These are phyloP conservation scores for Penicillium egyptiacum DNA, from an alignment of 495 filamentous ascomycete species.

Conservation along the genomic window DNA sequence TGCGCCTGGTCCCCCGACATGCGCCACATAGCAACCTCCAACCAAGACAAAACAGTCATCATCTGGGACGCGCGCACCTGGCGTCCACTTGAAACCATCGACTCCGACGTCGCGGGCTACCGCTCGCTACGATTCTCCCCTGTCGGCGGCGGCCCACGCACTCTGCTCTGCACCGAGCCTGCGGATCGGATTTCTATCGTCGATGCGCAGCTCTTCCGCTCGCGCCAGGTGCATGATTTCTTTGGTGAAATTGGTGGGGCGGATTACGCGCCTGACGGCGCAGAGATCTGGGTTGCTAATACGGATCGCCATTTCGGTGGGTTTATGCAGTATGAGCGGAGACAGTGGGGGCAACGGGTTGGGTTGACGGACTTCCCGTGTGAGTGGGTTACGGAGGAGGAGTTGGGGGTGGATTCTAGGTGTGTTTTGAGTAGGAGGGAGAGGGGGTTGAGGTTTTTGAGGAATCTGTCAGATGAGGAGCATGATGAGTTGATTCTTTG, in stretches of 20 bases:
- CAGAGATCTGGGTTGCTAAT: constrained; percentile 70
- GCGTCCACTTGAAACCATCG: constrained; percentile 61
- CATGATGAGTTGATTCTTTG: constrained; percentile 39
- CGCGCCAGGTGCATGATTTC: constrained; percentile 75
- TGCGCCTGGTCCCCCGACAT: constrained; percentile 92
- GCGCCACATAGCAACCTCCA: constrained; percentile 83
- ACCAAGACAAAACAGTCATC: constrained; percentile 80
- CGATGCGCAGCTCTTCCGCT: constrained; percentile 65
- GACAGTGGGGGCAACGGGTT: constrained; percentile 42
- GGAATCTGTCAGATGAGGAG: constrained; percentile 37
- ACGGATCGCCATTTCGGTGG: constrained; percentile 75
- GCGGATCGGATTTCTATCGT: constrained; percentile 81
- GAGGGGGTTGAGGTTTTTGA: constrained; percentile 35
- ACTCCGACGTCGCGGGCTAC: constrained; percentile 75
- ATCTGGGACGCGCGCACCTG: constrained; percentile 85
- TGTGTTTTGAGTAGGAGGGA: constrained; percentile 37
- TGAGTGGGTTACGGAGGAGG: constrained; percentile 41
- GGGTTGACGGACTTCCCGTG: constrained; percentile 33
- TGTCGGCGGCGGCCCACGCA: constrained; percentile 67
- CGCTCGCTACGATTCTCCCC: constrained; percentile 81
- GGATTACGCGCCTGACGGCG: constrained; percentile 69
- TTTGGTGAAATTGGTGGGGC: constrained; percentile 85
- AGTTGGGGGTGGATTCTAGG: constrained; percentile 37
- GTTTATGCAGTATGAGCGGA: constrained; percentile 71
- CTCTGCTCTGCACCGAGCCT: constrained; percentile 78